Percentiles rank a stretch among this genome's conserved stretches.
Conservation (phyloP, 805 yeast genomes). For the Saturnispora serradocipensis region DNA sequence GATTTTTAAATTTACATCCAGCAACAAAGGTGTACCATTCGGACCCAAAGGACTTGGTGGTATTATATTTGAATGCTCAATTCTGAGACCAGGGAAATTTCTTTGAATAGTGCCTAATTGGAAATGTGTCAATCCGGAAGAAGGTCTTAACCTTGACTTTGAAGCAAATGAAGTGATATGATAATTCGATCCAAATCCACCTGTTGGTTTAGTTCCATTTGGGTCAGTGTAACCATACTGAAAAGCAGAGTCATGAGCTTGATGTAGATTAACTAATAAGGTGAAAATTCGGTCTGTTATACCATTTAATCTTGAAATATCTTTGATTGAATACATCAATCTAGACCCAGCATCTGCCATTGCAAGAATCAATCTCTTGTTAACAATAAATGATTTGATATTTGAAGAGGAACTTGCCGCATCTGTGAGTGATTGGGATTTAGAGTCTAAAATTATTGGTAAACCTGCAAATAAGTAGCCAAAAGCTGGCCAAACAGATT, state of each 20-base stretch:
- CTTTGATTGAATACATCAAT: conserved; percentile 89
- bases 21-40: conserved; percentile 52
- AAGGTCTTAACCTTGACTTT: conserved; percentile 16
- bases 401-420: conserved; percentile 29
- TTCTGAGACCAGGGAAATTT: conserved; percentile 68
- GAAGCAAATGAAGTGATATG: conserved; percentile 27
- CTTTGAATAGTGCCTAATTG: conserved; percentile 64
- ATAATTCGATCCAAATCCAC: conserved; percentile 26
- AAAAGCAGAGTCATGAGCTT: conserved; percentile 61
- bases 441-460: conserved; percentile 59
- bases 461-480: conserved; percentile 88
- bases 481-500: conserved; percentile 90
- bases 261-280: conserved; percentile 66
- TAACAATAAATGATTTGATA: conserved; percentile 83
- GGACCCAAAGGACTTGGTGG: conserved; percentile 59
- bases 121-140: not conserved
- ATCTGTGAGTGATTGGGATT: not conserved
- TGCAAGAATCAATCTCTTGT: conserved; percentile 81
- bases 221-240: conserved; percentile 33
- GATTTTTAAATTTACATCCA: conserved; percentile 53
- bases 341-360: conserved; percentile 94
- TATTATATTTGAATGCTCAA: conserved; percentile 74
- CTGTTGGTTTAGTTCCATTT: conserved; percentile 11
- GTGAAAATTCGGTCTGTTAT: conserved; percentile 80
- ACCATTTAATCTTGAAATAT: conserved; percentile 83